Evolutionary conservation across 108 stramenopile species (phyloP).

Genomic region (Cyclotella sp.): DNA sequence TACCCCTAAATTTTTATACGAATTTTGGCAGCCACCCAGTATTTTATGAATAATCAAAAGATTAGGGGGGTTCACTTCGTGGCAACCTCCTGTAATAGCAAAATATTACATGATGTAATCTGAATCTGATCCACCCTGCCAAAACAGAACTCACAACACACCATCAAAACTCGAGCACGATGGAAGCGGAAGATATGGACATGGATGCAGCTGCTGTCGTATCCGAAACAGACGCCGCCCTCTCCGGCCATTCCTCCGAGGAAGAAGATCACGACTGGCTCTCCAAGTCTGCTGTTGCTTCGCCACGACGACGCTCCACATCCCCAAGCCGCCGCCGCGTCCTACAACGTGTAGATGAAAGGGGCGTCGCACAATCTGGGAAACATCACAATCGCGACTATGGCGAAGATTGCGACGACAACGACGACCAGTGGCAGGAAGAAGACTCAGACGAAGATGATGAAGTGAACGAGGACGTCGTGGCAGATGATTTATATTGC

Average conservation of each 20-base stretch:
- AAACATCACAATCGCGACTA: constrained; percentile 1
- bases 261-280: constrained; percentile 31
- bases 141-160: no score
- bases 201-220: constrained; percentile 29
- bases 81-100: no score
- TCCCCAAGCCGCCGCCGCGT: not conserved
- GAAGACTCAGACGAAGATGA: constrained; percentile 24
- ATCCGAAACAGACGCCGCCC: constrained; percentile 43
- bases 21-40: no score
- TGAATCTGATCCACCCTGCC: no score
- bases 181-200: not conserved
- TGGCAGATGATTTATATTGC: constrained; percentile 39
- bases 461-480: constrained; percentile 11
- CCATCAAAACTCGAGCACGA: no score
- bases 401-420: constrained; percentile 7
- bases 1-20: no score
- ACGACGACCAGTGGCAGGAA: constrained; percentile 14
- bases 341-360: not conserved
- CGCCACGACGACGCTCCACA: not conserved
- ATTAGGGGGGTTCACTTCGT: no score
- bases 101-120: no score
- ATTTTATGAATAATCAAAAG: no score
- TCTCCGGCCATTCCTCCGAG: constrained; percentile 28
- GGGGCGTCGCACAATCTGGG: not conserved
- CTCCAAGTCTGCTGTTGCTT: not conserved